A percentile compares a stretch with the other conserved stretches of the same genome.
Evolutionary conservation across 1,284 basidiomycete genomes (phyloP).

Genomic region (Tylopilus sp.): DNA sequence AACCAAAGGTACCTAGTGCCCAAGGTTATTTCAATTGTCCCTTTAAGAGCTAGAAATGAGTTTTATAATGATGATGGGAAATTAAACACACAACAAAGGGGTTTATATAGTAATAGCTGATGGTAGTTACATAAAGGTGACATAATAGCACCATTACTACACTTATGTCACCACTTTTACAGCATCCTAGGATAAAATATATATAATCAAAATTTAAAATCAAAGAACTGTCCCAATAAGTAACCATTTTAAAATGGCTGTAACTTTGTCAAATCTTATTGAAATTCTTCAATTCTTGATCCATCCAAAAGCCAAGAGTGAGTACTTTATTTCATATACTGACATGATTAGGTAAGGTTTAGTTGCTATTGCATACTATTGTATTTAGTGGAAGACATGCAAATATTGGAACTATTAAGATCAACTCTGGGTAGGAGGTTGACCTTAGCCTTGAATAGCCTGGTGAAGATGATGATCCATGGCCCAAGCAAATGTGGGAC

Average conservation of each 20-base stretch:
- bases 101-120: not conserved
- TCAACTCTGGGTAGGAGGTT: no score
- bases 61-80: not conserved
- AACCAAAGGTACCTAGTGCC: no score
- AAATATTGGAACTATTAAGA: no score
- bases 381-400: no score
- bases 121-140: not conserved
- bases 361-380: no score
- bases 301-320: not conserved
- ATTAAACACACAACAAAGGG: no score
- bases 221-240: constrained; percentile 3
- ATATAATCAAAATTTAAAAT: not conserved
- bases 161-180: not conserved
- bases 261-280: not conserved
- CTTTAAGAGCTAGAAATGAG: not conserved
- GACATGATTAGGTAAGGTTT: not conserved
- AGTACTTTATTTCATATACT: not conserved
- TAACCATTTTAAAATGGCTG: not conserved
- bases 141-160: not conserved
- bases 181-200: not conserved
- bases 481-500: no score
- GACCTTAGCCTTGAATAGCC: no score
- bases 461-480: no score
- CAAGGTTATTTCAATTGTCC: no score
- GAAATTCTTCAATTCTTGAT: not conserved